Base-by-base conservation (phyloP, 495 filamentous ascomycete genomes). In the Podospora comata region DNA sequence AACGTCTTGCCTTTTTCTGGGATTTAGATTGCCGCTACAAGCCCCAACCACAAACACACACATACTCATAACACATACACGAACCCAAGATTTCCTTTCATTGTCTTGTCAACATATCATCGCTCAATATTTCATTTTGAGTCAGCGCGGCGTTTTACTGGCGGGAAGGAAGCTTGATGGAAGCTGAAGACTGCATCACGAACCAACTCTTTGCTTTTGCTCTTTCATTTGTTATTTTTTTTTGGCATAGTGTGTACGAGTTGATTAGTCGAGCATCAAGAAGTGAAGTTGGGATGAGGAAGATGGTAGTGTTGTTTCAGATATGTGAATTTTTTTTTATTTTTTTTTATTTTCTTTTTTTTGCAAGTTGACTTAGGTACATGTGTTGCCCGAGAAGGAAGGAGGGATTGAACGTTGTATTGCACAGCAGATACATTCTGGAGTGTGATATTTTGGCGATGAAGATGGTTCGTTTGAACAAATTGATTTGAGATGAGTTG, bases 101-200 rank as follows among this genome's bases (percentile, higher is more conserved):
- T 27, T 27, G 44, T 53, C 20, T 32, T 48, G 39, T 48, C 39
- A 48, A 13, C 39, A 48, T 13, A 11, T 48, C 39, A 48, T 48
- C 9, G 39, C 39, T 48, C 39, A 48, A 48, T 48, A 48, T 48
- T 48, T 48, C 39, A 48, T 48, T 58, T 39, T 67, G 7, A 57
- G 65, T 68, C 56, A 72, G 72, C 72, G 70, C 57, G 74, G 75
- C 70, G 74, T 74, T 76, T 58, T 69, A 27, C 28, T 32, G 65
- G 60, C 53, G 44, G 32, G 67, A 63, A n/a, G 32, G 66, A 16
- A 62, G 39, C 15, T 11, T 11, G 39, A 11, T 48, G 39, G 13
- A 32, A 13, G 13, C 15, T 48, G n/a, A 57, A 69, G 70, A 69
- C 72, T 74, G 67, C 72, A 70, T 72, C 62, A 64, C 34, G 26